phyloP scores from a whole-genome alignment of 2,329 filamentous ascomycete genomes.

The Pseudopyrenochaeta lycopersici region DNA sequence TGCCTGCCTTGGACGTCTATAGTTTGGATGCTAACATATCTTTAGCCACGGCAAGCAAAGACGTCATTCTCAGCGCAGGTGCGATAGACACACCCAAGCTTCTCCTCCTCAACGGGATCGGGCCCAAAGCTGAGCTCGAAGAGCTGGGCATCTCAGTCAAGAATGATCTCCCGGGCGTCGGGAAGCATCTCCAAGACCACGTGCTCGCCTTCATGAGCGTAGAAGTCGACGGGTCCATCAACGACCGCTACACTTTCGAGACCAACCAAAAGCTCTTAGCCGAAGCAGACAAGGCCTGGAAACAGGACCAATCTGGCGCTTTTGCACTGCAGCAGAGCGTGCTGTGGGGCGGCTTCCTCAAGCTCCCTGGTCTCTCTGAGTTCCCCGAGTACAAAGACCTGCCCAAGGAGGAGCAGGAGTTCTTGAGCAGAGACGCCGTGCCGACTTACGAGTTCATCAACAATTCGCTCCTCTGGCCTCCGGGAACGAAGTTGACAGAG shows the following conservation, averaged over 20 bases:
- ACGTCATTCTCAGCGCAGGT: slow-evolving; percentile 45
- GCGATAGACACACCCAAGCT: slow-evolving; percentile 50
- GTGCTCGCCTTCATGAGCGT: slow-evolving; percentile 57
- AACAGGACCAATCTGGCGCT: slow-evolving; percentile 44
- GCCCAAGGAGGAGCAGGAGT: slow-evolving; percentile 53
- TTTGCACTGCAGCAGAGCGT: slow-evolving; percentile 54
- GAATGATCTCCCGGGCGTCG: slow-evolving; percentile 53
- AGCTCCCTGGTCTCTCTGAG: slow-evolving; percentile 52
- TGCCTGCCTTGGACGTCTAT: slow-evolving; percentile 27
- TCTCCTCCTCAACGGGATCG: slow-evolving; percentile 60
- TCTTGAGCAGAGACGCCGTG: slow-evolving; percentile 60
- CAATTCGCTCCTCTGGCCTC: slow-evolving; percentile 33
- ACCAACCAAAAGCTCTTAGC: slow-evolving; percentile 41
- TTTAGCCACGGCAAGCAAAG: slow-evolving; percentile 38
- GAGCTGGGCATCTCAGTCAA: slow-evolving; percentile 53
- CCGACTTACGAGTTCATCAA: slow-evolving; percentile 66
- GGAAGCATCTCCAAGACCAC: slow-evolving; percentile 58
- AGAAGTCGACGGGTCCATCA: slow-evolving; percentile 45
- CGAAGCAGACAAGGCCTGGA: slow-evolving; percentile 57
- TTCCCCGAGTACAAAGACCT: slow-evolving; percentile 57
- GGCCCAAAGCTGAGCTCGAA: slow-evolving; percentile 53
- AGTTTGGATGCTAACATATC: neutral
- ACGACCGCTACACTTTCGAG: slow-evolving; percentile 54
- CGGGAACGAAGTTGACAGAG: slow-evolving; percentile 27
- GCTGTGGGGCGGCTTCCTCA: slow-evolving; percentile 64